phyloP scores from a whole-genome alignment of 2,329 filamentous ascomycete species.

The Pseudocercospora vitis region DNA sequence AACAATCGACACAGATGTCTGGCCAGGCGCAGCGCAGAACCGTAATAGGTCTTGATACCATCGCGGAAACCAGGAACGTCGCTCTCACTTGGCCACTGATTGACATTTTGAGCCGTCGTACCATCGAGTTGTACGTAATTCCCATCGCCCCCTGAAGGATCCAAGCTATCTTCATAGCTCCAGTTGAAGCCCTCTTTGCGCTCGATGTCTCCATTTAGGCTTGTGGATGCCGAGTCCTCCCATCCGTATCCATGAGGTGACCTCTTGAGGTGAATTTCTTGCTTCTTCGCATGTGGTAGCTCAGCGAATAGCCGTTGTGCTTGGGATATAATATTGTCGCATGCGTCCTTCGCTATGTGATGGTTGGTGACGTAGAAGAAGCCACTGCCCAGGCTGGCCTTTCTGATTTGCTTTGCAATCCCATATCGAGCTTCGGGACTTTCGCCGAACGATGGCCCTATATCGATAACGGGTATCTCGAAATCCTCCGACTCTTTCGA shows the following conservation, averaged over 20 bases:
- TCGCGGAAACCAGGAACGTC: slow-evolving; percentile 39
- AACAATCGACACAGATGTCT: slow-evolving; percentile 41
- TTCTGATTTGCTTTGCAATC: slow-evolving; percentile 11
- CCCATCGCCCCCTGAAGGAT: slow-evolving; percentile 44
- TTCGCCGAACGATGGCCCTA: background rate
- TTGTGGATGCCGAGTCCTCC: slow-evolving; percentile 41
- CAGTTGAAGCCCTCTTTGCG: slow-evolving; percentile 43
- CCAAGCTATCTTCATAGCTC: slow-evolving; percentile 44
- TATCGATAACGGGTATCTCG: slow-evolving; percentile 15
- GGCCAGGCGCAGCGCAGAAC: slow-evolving; percentile 36
- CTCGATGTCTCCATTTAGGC: slow-evolving; percentile 31
- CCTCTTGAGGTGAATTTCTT: slow-evolving; percentile 16
- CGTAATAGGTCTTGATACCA: slow-evolving; percentile 39
- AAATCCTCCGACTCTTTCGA: background rate
- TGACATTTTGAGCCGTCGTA: slow-evolving; percentile 22
- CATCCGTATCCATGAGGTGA: slow-evolving; percentile 40
- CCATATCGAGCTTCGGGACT: background rate
- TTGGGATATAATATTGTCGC: background rate
- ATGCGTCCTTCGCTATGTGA: background rate
- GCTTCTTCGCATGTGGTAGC: background rate
- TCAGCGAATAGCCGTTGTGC: slow-evolving; percentile 1
- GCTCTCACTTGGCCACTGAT: slow-evolving; percentile 39
- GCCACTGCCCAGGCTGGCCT: slow-evolving; percentile 18
- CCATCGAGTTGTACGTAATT: slow-evolving; percentile 44
- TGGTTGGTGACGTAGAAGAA: slow-evolving; percentile 24